Conservation (phyloP, 805 yeast species). For the Candida morakotiae region DNA sequence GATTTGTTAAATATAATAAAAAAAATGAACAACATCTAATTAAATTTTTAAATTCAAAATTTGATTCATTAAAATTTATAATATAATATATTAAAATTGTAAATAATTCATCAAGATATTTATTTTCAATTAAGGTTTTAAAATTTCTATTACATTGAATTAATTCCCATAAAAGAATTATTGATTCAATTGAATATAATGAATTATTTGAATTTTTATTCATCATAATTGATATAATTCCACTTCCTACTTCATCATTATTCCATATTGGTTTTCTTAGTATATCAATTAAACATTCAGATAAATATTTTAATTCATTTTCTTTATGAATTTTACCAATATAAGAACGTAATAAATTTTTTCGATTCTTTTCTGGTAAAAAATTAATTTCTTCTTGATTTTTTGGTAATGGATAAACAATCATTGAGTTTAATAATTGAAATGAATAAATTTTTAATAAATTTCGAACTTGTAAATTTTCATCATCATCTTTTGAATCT, state of each 20-base stretch:
- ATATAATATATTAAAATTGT: conserved; percentile 57
- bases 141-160: conserved; percentile 66
- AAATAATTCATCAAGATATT: conserved; percentile 50
- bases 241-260: too few species aligned
- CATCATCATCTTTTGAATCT: too few species aligned
- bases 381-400: conserved; percentile 32
- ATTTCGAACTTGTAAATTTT: conserved; percentile 44
- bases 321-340: conserved; percentile 53
- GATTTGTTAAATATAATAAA: conserved; percentile 41
- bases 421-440: conserved; percentile 58
- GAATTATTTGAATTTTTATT: conserved; percentile 20
- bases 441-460: conserved; percentile 50
- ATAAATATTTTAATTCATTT: conserved; percentile 49
- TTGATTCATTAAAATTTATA: conserved; percentile 35
- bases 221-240: conserved; percentile 7
- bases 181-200: conserved; percentile 52
- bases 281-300: conserved; percentile 44
- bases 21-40: conserved; percentile 51
- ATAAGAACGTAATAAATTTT: conserved; percentile 47
- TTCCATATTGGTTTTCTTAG: conserved; percentile 42
- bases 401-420: conserved; percentile 60
- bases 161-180: conserved; percentile 71
- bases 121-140: conserved; percentile 32
- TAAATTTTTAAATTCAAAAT: conserved; percentile 31
- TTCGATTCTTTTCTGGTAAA: conserved; percentile 33